phyloP scores from a whole-genome alignment of 2,329 filamentous ascomycete genomes.

The Didymella glomerata region DNA sequence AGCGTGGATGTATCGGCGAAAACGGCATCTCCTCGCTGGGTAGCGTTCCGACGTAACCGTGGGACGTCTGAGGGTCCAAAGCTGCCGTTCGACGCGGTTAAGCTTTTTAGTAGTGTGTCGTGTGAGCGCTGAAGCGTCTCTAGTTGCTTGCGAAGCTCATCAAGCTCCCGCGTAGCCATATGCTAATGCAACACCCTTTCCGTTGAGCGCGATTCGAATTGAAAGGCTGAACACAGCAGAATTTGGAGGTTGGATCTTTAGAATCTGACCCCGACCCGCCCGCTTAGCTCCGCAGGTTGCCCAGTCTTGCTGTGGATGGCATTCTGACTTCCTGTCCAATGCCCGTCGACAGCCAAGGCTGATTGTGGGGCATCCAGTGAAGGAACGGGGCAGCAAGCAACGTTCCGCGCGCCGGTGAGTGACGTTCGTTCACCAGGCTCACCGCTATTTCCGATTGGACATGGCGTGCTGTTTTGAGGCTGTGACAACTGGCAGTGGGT shows the following conservation, averaged over 20 bases:
- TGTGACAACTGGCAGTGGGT: neutral
- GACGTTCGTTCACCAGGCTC: slow-evolving; percentile 22
- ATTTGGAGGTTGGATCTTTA: slow-evolving; percentile 13
- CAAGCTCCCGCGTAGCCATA: slow-evolving; percentile 42
- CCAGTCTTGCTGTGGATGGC: slow-evolving; percentile 27
- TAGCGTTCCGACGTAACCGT: slow-evolving; percentile 34
- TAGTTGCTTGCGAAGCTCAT: slow-evolving; percentile 45
- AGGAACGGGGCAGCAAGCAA: slow-evolving; percentile 15
- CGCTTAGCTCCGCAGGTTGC: slow-evolving; percentile 28
- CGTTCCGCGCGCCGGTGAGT: slow-evolving; percentile 19
- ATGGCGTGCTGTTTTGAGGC: slow-evolving; percentile 3
- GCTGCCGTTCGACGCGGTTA: slow-evolving; percentile 40
- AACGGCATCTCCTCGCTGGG: slow-evolving; percentile 36
- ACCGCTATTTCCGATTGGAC: slow-evolving; percentile 36
- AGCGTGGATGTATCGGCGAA: slow-evolving; percentile 48
- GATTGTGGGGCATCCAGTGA: slow-evolving; percentile 19
- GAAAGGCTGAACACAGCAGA: slow-evolving; percentile 12
- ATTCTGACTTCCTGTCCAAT: slow-evolving; percentile 28
- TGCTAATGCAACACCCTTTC: slow-evolving; percentile 19
- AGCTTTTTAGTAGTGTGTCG: slow-evolving; percentile 40
- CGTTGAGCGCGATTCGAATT: slow-evolving; percentile 13
- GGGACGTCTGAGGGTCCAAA: slow-evolving; percentile 38
- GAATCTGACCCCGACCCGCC: slow-evolving; percentile 26
- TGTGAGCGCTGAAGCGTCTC: slow-evolving; percentile 46
- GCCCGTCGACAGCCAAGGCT: slow-evolving; percentile 24